phyloP scores from a whole-genome alignment of 2,329 filamentous ascomycete genomes.

The Grosmannia huntii region DNA sequence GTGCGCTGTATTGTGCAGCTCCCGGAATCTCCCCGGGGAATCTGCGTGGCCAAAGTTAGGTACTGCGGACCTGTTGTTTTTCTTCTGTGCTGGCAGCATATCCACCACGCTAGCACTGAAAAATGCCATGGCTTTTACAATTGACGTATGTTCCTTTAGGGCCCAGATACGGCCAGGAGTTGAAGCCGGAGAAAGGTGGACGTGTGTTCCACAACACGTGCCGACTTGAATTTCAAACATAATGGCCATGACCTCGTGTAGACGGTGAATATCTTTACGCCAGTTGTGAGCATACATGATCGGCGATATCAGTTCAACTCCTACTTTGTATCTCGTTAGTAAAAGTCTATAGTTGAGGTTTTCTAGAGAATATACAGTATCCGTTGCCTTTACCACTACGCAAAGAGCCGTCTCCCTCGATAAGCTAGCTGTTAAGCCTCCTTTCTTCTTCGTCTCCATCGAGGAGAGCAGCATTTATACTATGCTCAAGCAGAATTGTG shows the following conservation, averaged over 20 bases:
- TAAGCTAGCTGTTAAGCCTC: not conserved
- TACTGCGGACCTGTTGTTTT: not conserved
- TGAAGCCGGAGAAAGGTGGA: not conserved
- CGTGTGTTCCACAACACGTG: not conserved
- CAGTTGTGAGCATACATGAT: not conserved
- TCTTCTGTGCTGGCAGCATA: not conserved
- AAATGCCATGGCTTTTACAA: not conserved
- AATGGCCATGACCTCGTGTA: too few relatives aligned
- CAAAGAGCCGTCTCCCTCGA: not conserved
- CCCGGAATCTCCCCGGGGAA: not conserved
- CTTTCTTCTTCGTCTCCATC: not conserved
- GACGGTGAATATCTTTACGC: too few relatives aligned
- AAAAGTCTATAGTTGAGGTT: not conserved
- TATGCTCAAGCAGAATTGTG: not conserved
- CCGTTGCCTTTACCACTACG: not conserved
- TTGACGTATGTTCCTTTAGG: not conserved
- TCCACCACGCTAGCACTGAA: not conserved
- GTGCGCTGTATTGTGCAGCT: not conserved
- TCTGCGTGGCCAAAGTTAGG: too few relatives aligned
- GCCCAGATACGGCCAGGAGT: not conserved
- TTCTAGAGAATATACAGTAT: not conserved
- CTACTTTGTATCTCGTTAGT: not conserved
- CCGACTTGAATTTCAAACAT: too few relatives aligned
- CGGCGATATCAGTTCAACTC: not conserved
- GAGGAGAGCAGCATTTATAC: not conserved